These are phyloP conservation scores for Quercus tomentella DNA, from an alignment of 331 rosid species.

Conservation along the genomic window DNA sequence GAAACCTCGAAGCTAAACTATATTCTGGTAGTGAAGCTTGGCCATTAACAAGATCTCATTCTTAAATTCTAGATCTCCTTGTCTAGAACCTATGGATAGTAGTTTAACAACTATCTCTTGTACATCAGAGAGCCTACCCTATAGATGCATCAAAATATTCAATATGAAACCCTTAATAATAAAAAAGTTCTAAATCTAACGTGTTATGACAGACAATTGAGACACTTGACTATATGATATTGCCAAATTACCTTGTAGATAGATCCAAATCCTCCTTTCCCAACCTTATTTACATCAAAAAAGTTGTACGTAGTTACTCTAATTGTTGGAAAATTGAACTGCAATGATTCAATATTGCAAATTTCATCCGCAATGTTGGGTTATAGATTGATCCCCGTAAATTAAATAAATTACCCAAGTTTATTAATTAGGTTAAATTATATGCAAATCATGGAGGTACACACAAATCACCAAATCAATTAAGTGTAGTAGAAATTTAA, in stretches of 20 bases:
- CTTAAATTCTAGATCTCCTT: conserved; percentile 42
- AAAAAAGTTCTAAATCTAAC: background rate
- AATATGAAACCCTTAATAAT: background rate
- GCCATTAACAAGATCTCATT: conserved; percentile 51
- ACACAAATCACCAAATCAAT: too few relatives aligned
- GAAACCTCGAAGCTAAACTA: conserved; percentile 50
- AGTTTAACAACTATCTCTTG: conserved; percentile 46
- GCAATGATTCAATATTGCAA: conserved; percentile 11
- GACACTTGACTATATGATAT: too few relatives aligned
- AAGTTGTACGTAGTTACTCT: conserved; percentile 39
- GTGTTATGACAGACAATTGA: background rate
- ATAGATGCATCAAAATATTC: background rate
- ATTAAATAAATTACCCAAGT: too few relatives aligned
- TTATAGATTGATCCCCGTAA: too few relatives aligned
- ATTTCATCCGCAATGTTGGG: background rate
- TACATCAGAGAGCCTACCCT: conserved; percentile 40
- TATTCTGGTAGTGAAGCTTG: conserved; percentile 46
- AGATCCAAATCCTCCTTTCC: conserved; percentile 57
- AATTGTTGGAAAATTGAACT: conserved; percentile 32
- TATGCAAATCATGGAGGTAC: too few relatives aligned
- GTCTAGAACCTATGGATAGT: conserved; percentile 20
- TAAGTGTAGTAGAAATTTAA: too few relatives aligned
- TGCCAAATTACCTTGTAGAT: too few relatives aligned
- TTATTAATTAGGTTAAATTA: too few relatives aligned
- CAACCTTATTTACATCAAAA: conserved; percentile 37